A percentile compares a stretch with the other conserved stretches of the same genome.
These are phyloP conservation scores for Perilla frutescens DNA, from an alignment of 257 asterid genomes.

Conservation along the genomic window DNA sequence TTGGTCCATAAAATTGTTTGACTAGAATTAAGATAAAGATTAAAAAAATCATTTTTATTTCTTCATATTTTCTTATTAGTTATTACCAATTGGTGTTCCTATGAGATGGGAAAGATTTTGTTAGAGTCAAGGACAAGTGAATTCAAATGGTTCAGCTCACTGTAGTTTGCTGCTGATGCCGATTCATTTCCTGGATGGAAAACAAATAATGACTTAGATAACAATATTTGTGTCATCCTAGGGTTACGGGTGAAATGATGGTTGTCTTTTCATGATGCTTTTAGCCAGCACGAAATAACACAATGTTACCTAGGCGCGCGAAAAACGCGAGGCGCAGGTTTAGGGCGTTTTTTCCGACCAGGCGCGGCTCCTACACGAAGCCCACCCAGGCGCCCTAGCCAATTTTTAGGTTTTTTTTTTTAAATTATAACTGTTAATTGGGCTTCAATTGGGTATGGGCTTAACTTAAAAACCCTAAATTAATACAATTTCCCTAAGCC, in stretches of 20 bases:
- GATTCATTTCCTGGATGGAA: background rate
- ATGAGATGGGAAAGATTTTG: background rate
- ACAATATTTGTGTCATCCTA: constrained; percentile 8
- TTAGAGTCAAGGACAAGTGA: background rate
- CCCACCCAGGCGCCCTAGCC: too few relatives aligned
- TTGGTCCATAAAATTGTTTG: constrained; percentile 1
- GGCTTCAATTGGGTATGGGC: too few relatives aligned
- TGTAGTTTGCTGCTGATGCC: background rate
- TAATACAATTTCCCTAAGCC: too few relatives aligned
- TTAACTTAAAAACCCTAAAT: too few relatives aligned
- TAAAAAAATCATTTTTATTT: background rate
- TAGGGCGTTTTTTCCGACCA: too few relatives aligned
- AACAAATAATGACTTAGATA: background rate
- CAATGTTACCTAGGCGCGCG: too few relatives aligned
- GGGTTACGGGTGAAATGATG: background rate
- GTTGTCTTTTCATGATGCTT: background rate
- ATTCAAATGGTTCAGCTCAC: background rate
- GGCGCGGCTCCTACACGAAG: too few relatives aligned
- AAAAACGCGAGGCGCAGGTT: too few relatives aligned
- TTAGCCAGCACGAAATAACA: background rate
- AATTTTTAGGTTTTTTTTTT: too few relatives aligned
- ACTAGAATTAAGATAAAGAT: background rate
- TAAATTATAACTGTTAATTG: too few relatives aligned
- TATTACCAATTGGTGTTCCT: background rate
- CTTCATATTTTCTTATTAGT: background rate